These are phyloP conservation scores for Myxozyma kluyveri DNA, from an alignment of 805 yeast species.

Conservation along the genomic window DNA sequence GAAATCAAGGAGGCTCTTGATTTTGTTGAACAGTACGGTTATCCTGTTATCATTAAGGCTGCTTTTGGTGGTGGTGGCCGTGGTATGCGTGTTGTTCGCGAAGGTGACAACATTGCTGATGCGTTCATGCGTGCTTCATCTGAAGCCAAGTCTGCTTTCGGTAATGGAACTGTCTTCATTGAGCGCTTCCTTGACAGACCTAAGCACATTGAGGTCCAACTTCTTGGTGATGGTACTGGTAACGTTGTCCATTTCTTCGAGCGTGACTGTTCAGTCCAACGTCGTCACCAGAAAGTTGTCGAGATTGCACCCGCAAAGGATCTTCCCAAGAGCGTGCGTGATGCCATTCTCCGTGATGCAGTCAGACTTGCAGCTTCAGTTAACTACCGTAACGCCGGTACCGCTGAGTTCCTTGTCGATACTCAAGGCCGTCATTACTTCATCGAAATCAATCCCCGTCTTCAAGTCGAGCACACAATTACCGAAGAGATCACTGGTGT, in stretches of 20 bases:
- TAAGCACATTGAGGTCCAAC: constrained; percentile 96
- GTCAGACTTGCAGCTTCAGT: constrained; percentile 86
- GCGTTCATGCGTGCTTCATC: constrained; percentile 92
- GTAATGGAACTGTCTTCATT: constrained; percentile 96
- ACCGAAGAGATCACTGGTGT: constrained; percentile 99
- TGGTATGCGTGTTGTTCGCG: constrained; percentile 98
- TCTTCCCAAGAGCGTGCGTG: constrained; percentile 76
- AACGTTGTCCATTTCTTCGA: constrained; percentile 94
- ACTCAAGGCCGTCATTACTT: constrained; percentile 91
- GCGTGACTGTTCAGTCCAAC: constrained; percentile 99
- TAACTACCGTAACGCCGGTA: constrained; percentile 94
- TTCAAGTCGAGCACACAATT: constrained; percentile 96
- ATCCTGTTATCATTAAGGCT: constrained; percentile 95
- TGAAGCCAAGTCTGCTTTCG: constrained; percentile 94
- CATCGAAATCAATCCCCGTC: constrained; percentile 97
- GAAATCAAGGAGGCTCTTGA: constrained; percentile 69
- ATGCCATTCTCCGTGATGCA: constrained; percentile 91
- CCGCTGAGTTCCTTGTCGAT: constrained; percentile 96
- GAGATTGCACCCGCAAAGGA: constrained; percentile 98
- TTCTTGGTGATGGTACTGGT: constrained; percentile 89
- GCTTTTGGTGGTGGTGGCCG: constrained; percentile 99
- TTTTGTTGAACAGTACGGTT: constrained; percentile 83
- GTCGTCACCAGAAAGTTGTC: constrained; percentile 98
- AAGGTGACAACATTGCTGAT: constrained; percentile 88
- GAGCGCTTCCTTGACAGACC: constrained; percentile 94